These are phyloP conservation scores for Aquilaria malaccensis DNA, from an alignment of 345 rosid species.

Conservation along the genomic window DNA sequence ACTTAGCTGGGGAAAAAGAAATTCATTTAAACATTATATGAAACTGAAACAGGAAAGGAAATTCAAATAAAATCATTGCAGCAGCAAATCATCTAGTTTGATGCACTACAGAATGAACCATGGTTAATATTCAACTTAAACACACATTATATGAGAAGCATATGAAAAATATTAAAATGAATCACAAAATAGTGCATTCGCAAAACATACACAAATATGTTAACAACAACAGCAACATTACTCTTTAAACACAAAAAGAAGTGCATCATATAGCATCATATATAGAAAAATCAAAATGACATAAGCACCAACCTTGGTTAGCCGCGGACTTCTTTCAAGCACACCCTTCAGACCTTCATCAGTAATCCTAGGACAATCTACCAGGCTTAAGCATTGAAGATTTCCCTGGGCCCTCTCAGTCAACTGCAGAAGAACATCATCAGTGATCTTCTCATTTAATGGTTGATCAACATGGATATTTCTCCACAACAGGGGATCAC, in stretches of 20 bases:
- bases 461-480: slow-evolving; percentile 73
- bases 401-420: slow-evolving; percentile 71
- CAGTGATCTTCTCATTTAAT: slow-evolving; percentile 78
- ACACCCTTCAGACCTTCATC: slow-evolving; percentile 59
- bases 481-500: slow-evolving; percentile 70
- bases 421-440: slow-evolving; percentile 64
- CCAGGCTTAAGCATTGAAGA: slow-evolving; percentile 70
- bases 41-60: no score
- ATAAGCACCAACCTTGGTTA: slow-evolving; percentile 50
- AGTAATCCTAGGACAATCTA: slow-evolving; percentile 69
- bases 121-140: neutral
- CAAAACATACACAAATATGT: neutral
- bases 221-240: neutral
- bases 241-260: no score
- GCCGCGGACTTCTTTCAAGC: slow-evolving; percentile 53
- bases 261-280: no score
- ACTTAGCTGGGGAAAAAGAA: slow-evolving; percentile 47
- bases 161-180: neutral
- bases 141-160: neutral
- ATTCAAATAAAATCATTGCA: neutral
- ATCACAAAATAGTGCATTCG: neutral
- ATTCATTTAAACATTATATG: no score
- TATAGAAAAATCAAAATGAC: neutral
- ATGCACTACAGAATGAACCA: neutral
- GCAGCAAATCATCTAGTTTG: neutral